Percentiles rank a stretch among this genome's conserved stretches.
phyloP scores from a whole-genome alignment of 176 grass and related monocot genomes.

The Luzula sylvatica region DNA sequence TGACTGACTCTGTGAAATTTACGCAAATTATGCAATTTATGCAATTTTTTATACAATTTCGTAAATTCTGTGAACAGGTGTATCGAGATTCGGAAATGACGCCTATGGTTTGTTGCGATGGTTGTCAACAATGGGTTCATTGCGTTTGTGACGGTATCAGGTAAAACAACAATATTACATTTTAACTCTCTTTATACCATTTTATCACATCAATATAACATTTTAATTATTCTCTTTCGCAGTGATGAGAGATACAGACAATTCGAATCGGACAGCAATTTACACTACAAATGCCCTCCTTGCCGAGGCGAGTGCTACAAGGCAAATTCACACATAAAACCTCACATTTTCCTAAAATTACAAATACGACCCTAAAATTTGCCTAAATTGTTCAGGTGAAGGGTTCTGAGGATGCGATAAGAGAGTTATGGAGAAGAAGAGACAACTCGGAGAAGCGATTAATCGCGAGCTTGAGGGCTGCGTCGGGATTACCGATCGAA shows the following conservation, averaged over 20 bases:
- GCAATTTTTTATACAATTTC: no score
- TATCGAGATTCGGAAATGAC: constrained; percentile 98
- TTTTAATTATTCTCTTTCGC: constrained; percentile 9
- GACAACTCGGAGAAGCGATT: constrained; percentile 60
- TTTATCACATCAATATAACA: neutral
- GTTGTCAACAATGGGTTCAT: constrained; percentile 98
- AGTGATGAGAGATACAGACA: constrained; percentile 96
- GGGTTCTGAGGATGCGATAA: constrained; percentile 83
- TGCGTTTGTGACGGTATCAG: constrained; percentile 94
- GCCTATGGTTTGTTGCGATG: constrained; percentile 96
- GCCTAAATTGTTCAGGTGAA: constrained; percentile 60
- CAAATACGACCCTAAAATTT: no score
- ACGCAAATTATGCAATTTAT: no score
- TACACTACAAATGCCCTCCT: constrained; percentile 73
- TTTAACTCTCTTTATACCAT: no score
- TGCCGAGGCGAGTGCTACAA: constrained; percentile 93
- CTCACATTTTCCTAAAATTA: no score
- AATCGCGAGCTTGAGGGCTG: constrained; percentile 65
- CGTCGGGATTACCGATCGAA: constrained; percentile 69
- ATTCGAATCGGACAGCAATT: constrained; percentile 82
- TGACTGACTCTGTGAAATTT: no score
- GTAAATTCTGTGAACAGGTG: no score
- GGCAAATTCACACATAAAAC: no score
- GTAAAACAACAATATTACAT: constrained; percentile 25
- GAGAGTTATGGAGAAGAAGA: constrained; percentile 87